Evolutionary conservation across 805 yeast genomes (phyloP).

Genomic region (Lachancea meyersii): DNA sequence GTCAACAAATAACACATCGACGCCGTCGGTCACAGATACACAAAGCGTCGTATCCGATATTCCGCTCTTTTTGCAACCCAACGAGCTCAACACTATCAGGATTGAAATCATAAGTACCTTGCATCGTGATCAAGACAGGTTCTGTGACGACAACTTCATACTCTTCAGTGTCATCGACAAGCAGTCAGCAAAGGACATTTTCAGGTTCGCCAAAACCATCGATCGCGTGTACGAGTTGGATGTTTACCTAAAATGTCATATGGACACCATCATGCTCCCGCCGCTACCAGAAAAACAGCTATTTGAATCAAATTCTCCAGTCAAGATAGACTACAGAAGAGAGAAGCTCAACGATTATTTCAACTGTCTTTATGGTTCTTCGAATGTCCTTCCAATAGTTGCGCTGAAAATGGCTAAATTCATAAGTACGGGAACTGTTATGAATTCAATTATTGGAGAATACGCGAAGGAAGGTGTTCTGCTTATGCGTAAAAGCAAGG

Average conservation of each 20-base stretch:
- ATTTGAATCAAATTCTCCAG: conserved; percentile 51
- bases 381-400: conserved; percentile 50
- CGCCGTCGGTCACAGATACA: neutral
- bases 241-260: conserved; percentile 46
- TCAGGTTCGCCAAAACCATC: conserved; percentile 64
- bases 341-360: conserved; percentile 54
- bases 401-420: conserved; percentile 53
- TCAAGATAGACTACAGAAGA: conserved; percentile 57
- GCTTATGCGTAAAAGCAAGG: conserved; percentile 50
- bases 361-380: conserved; percentile 47
- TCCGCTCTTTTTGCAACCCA: conserved; percentile 52
- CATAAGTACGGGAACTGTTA: conserved; percentile 62
- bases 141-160: conserved; percentile 51
- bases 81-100: conserved; percentile 46
- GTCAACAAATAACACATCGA: neutral
- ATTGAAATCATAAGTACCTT: conserved; percentile 47
- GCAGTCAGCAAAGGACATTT: conserved; percentile 57
- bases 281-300: conserved; percentile 55
- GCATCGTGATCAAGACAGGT: conserved; percentile 33
- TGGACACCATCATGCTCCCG: conserved; percentile 46
- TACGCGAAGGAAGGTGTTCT: conserved; percentile 59
- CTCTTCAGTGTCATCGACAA: conserved; percentile 60
- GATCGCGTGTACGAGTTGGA: conserved; percentile 59
- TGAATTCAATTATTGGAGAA: conserved; percentile 49
- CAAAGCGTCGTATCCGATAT: conserved; percentile 31